Conservation (phyloP, 176 grass and related monocot species). For the Chrysopogon serrulatus region DNA sequence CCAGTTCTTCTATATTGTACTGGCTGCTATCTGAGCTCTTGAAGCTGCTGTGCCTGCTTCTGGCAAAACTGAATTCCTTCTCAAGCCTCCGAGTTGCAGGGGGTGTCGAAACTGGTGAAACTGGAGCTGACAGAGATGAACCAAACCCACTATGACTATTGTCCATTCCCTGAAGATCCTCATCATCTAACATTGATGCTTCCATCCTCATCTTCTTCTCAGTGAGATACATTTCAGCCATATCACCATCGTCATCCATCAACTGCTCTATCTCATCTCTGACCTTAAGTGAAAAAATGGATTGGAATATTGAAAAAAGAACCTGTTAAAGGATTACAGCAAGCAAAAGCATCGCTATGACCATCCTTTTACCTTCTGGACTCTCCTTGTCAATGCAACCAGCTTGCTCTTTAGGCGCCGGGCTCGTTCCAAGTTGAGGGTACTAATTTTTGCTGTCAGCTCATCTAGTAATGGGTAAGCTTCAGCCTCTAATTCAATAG, state of each 20-base stretch:
- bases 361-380: slow-evolving; percentile 70
- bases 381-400: slow-evolving; percentile 82
- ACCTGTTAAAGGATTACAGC: not conserved
- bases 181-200: slow-evolving; percentile 54
- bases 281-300: slow-evolving; percentile 46
- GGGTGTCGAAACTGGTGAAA: slow-evolving; percentile 68
- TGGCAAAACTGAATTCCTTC: slow-evolving; percentile 57
- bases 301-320: not conserved
- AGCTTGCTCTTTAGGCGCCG: slow-evolving; percentile 87
- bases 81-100: slow-evolving; percentile 50
- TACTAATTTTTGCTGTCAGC: slow-evolving; percentile 77
- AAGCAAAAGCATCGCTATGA: not conserved
- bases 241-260: slow-evolving; percentile 98
- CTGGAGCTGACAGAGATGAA: slow-evolving; percentile 70
- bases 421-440: slow-evolving; percentile 76
- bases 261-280: slow-evolving; percentile 95
- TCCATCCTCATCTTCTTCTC: slow-evolving; percentile 82
- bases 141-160: slow-evolving; percentile 39
- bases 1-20: slow-evolving; percentile 68
- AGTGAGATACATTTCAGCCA: slow-evolving; percentile 99
- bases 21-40: slow-evolving; percentile 63
- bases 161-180: slow-evolving; percentile 38
- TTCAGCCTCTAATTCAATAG: slow-evolving; percentile 83
- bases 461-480: slow-evolving; percentile 89
- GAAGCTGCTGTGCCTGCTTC: slow-evolving; percentile 63